These are phyloP conservation scores for Sphagnurus paluster DNA, from an alignment of 1,284 basidiomycete species.

Conservation along the genomic window DNA sequence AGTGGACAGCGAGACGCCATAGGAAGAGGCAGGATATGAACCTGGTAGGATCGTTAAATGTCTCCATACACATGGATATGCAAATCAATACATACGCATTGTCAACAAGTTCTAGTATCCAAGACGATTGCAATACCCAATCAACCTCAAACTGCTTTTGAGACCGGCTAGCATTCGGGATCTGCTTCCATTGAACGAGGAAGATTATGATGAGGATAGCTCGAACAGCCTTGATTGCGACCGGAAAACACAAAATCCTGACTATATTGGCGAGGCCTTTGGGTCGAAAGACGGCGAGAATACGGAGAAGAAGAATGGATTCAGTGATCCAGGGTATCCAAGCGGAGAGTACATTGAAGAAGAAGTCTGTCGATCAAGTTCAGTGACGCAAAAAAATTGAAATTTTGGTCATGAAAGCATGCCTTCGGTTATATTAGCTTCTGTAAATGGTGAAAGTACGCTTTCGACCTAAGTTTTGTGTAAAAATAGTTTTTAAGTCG, in stretches of 20 bases:
- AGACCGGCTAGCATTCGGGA: background rate
- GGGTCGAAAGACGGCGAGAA: background rate
- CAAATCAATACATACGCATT: background rate
- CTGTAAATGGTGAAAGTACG: slow-evolving; percentile 2
- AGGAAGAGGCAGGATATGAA: slow-evolving; percentile 5
- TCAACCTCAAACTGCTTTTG: background rate
- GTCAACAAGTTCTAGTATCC: slow-evolving; percentile 4
- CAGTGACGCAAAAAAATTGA: no score
- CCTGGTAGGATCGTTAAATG: background rate
- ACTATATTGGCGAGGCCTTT: background rate
- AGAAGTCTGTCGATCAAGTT: background rate
- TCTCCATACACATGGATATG: background rate
- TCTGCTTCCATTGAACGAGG: background rate
- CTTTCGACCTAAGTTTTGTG: background rate
- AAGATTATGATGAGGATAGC: slow-evolving; percentile 2
- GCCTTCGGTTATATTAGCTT: background rate
- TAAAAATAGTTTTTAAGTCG: no score
- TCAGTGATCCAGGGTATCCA: slow-evolving; percentile 7
- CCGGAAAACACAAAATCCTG: background rate
- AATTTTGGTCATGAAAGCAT: no score
- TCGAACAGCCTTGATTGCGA: background rate
- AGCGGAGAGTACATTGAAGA: background rate
- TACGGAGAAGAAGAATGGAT: background rate
- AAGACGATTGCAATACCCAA: no score
- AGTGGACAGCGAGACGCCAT: background rate